phyloP scores from a whole-genome alignment of 2,329 filamentous ascomycete species.

The Graphilbum fragrans region DNA sequence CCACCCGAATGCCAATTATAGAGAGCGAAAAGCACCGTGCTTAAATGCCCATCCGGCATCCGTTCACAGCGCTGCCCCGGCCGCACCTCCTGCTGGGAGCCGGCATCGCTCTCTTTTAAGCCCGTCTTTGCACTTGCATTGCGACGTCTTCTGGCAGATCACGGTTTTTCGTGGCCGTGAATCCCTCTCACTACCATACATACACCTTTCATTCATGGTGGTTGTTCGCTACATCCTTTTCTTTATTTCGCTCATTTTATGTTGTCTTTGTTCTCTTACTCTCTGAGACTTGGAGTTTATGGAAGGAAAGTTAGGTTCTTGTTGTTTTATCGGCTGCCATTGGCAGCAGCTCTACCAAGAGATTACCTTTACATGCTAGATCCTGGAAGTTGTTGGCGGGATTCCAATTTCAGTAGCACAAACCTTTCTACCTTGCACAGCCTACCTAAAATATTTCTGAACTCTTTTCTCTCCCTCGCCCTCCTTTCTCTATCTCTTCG shows the following conservation, averaged over 20 bases:
- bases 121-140: no score
- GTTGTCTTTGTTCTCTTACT: background rate
- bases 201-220: background rate
- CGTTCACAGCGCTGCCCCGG: no score
- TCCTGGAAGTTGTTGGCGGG: background rate
- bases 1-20: conserved; percentile 19
- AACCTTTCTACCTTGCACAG: background rate
- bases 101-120: no score
- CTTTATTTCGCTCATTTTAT: background rate
- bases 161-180: no score
- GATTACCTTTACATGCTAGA: background rate
- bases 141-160: no score
- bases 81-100: no score
- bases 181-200: no score
- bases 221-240: background rate
- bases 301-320: background rate
- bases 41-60: no score
- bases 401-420: background rate
- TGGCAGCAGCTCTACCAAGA: no score
- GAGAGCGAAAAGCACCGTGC: conserved; percentile 69
- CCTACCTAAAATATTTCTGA: no score
- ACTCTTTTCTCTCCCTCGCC: background rate
- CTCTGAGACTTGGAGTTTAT: conserved; percentile 1
- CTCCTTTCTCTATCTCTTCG: background rate
- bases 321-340: background rate